Percentiles rank a stretch among this genome's conserved stretches.
phyloP scores from a whole-genome alignment of 208 protist genomes.

The Spongospora subterranea region DNA sequence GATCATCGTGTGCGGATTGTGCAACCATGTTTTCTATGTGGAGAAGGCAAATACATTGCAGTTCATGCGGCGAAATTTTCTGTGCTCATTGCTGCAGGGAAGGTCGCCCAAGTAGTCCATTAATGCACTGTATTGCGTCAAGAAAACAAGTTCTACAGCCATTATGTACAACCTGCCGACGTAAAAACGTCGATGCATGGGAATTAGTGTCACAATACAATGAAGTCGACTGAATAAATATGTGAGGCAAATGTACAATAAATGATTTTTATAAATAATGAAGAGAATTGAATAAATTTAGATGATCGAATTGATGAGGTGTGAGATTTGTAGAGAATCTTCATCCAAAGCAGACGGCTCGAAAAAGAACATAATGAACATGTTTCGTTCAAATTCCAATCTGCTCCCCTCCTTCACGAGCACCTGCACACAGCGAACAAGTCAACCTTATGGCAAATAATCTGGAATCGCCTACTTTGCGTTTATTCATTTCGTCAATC shows the following conservation, averaged over 20 bases:
- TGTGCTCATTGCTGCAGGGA: neutral
- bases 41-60: neutral
- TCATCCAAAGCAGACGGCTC: neutral
- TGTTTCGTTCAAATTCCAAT: neutral
- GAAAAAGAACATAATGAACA: constrained; percentile 19
- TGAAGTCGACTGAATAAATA: neutral
- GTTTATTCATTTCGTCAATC: neutral
- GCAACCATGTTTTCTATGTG: neutral
- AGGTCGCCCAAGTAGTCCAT: neutral
- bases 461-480: neutral
- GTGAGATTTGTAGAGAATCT: neutral
- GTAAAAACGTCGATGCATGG: neutral
- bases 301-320: neutral
- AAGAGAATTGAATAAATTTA: neutral
- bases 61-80: constrained; percentile 16
- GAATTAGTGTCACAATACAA: neutral
- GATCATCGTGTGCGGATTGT: neutral
- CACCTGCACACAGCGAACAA: neutral
- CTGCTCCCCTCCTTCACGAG: neutral
- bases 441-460: neutral
- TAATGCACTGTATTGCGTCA: neutral
- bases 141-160: neutral
- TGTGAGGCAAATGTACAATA: neutral
- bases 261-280: neutral
- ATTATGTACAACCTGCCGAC: neutral